A percentile compares a stretch with the other conserved stretches of the same genome.
Evolutionary conservation across 129 eudicot genomes (phyloP).

Genomic region (Flaveria ramosissima): DNA sequence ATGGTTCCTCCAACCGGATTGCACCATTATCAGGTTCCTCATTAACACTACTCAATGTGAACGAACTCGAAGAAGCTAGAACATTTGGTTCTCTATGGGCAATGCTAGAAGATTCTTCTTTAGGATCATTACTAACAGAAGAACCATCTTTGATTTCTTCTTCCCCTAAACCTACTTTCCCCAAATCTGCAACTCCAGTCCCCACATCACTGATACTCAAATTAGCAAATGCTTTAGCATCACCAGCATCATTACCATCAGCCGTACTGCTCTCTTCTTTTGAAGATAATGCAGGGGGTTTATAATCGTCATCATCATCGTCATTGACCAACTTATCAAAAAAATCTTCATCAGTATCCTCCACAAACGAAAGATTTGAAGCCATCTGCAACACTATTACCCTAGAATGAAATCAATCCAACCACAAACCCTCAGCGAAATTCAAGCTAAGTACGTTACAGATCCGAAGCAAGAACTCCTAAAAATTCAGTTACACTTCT

Average conservation of each 20-base stretch:
- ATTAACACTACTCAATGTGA: slow-evolving; percentile 37
- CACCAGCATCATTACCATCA: slow-evolving; percentile 61
- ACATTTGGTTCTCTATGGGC: slow-evolving; percentile 17
- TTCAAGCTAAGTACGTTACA: slow-evolving; percentile 31
- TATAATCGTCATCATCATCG: slow-evolving; percentile 84
- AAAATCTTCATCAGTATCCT: slow-evolving; percentile 96
- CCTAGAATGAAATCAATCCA: slow-evolving; percentile 21
- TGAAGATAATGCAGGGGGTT: slow-evolving; percentile 24
- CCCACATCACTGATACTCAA: slow-evolving; percentile 59
- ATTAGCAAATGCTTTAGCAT: slow-evolving; percentile 70
- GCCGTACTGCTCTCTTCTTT: slow-evolving; percentile 6
- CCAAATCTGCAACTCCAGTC: slow-evolving; percentile 16
- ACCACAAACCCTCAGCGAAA: slow-evolving; percentile 21
- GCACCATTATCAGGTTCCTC: slow-evolving; percentile 32
- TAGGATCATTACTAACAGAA: slow-evolving; percentile 12
- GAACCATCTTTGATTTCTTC: slow-evolving; percentile 22
- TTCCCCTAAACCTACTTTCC: slow-evolving; percentile 3
- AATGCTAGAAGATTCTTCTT: slow-evolving; percentile 27
- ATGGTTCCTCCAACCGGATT: slow-evolving; percentile 23
- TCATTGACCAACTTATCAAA: slow-evolving; percentile 82
- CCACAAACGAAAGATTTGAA: slow-evolving; percentile 82
- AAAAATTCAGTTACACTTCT: slow-evolving; percentile 7
- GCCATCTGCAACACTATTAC: slow-evolving; percentile 44
- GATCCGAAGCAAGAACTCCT: slow-evolving; percentile 44
- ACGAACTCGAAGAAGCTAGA: slow-evolving; percentile 35